A percentile compares a stretch with the other conserved stretches of the same genome.
These are phyloP conservation scores for Prunus mongolica DNA, from an alignment of 306 rosid genomes.

Conservation along the genomic window DNA sequence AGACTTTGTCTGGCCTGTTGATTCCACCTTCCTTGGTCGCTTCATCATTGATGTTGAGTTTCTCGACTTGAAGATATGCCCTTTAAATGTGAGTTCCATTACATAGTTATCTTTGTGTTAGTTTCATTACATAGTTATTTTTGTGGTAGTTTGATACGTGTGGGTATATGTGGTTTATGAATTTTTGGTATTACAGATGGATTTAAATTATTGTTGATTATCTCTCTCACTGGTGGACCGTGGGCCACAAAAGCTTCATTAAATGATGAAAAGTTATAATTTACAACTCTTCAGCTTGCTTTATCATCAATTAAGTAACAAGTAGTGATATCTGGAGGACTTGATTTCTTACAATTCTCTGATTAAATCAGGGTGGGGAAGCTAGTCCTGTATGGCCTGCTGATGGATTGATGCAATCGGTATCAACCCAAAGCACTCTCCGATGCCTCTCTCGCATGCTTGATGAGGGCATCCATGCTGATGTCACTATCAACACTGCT, in stretches of 20 bases:
- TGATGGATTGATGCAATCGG: slow-evolving; percentile 45
- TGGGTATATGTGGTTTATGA: neutral
- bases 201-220: neutral
- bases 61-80: slow-evolving; percentile 69
- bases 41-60: slow-evolving; percentile 81
- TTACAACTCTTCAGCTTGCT: neutral
- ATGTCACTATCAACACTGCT: slow-evolving; percentile 57
- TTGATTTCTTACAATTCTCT: neutral
- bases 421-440: slow-evolving; percentile 53
- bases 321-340: neutral
- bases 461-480: slow-evolving; percentile 64
- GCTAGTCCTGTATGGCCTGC: slow-evolving; percentile 63
- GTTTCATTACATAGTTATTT: neutral
- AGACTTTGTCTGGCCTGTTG: slow-evolving; percentile 77
- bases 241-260: neutral
- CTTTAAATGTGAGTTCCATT: slow-evolving; percentile 57
- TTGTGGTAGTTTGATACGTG: neutral
- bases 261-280: neutral
- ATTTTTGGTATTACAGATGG: neutral
- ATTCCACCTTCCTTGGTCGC: slow-evolving; percentile 59
- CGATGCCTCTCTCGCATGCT: slow-evolving; percentile 79
- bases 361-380: slow-evolving; percentile 53
- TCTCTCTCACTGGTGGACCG: neutral
- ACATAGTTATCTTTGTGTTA: neutral
- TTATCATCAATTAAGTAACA: neutral